Base-by-base conservation (phyloP, 2,329 filamentous ascomycete species). In the Pezicula carpinea region DNA sequence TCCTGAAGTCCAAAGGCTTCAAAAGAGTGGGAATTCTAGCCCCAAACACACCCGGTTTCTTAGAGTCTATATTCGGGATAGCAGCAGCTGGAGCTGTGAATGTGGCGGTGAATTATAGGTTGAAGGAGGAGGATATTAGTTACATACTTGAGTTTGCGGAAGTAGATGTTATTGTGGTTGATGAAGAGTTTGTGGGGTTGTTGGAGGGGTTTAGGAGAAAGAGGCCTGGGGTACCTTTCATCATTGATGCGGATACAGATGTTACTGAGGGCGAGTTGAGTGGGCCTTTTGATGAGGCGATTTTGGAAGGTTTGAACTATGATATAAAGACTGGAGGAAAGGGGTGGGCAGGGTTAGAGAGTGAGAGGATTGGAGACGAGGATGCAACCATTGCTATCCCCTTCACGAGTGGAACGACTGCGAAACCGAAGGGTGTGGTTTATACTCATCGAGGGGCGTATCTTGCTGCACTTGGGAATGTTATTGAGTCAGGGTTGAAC, bases 391-490 rank as follows among this genome's bases (percentile, higher is more conserved):
- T 97, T 51, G 89, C 91, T 3, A 81, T 99, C 46, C 89, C 92
- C 1, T 97, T 97, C 65, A 99, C 93, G 0, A 93, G 87, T 22
- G 92, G 92, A 4, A 97, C 93, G 1, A 97, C 93, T 0, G 90
- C 91, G 1, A 76, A 79, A 23, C 93, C 93, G 2, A 97, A 99
- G 66, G 93, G 93, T 5, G 92, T 96, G 3, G 83, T 95, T 46
- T 96, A 87, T 62, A 96, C 89, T 1, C 89, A 97, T 65, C 79
- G 93, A 39, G 87, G 91, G 4, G 82, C 82, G 6, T 99, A 97
- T 62, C 75, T 99, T 11, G 92, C 89, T 0, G 76, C 89, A 0
- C 62, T 96, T 55, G 91, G 74, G 10, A 97, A 97, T 64, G 73
- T 97, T 1, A 80, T 97, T 48, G 93, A 99, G 65, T 89, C 87